Conservation (phyloP, 2,329 filamentous ascomycete species). For the Aureobasidium vineae region DNA sequence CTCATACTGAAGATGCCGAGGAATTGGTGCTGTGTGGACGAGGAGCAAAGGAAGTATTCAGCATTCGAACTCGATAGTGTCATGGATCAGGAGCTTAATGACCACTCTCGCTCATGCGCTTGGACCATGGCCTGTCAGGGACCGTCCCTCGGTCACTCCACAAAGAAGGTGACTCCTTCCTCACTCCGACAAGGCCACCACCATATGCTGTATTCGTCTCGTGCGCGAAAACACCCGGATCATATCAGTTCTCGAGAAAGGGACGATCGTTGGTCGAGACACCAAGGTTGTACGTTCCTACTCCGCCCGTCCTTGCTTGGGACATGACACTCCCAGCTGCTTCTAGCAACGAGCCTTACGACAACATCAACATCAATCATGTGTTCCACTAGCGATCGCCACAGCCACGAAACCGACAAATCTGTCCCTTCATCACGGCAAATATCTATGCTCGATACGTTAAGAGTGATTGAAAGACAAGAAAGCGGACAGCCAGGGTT, state of each 20-base stretch:
- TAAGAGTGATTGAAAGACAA: too few relatives aligned
- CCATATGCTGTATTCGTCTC: neutral
- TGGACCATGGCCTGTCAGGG: slow-evolving; percentile 13
- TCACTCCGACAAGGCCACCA: neutral
- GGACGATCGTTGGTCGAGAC: neutral
- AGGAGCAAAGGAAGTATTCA: neutral
- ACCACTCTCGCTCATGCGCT: neutral
- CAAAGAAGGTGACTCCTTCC: neutral
- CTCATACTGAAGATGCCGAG: neutral
- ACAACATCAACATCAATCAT: neutral
- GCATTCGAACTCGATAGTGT: slow-evolving; percentile 11
- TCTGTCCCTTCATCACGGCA: neutral
- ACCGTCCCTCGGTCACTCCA: slow-evolving; percentile 3
- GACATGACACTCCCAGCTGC: neutral
- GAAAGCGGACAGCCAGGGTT: too few relatives aligned
- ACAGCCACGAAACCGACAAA: neutral
- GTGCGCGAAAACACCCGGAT: neutral
- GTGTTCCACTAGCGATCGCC: neutral
- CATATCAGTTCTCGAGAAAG: neutral
- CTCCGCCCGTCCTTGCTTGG: neutral
- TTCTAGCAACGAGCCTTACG: neutral
- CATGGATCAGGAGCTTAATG: slow-evolving; percentile 9
- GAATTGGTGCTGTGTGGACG: neutral
- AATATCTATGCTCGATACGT: neutral
- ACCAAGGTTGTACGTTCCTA: neutral